Evolutionary conservation across 345 rosid species (phyloP), one percentile per base, ranked within the genome.

Genomic region (Melaleuca alternifolia): DNA sequence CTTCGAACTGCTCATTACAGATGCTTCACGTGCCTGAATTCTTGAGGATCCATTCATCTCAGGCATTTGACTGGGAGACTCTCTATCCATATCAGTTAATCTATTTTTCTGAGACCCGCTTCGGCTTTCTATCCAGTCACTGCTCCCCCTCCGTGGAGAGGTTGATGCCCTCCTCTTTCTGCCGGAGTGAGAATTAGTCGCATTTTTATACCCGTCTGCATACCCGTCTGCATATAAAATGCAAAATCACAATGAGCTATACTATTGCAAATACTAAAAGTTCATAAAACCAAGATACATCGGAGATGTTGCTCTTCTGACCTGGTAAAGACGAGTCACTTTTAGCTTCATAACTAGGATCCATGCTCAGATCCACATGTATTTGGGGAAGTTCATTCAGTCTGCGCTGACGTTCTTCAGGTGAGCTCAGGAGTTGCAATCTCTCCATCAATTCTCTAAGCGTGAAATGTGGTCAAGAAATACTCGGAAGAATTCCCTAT

Each of bases 391-490:
- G 89, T 87, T 93, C 98, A 85, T 86, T 89, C 89, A 94, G 86
- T 91, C 95, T 93, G 85, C 95, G 92, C 87, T 94, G 94, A 48
- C 89, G 94, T 87, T 94, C 99, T 89, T 92, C 92, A 24, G 93
- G 93, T 37, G 98, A 96, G 77, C 91, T 89, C 88, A 97, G 91
- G 86, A 93, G 94, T 92, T 93, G 93, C 89, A 96, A 89, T 90
- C 94, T 96, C 92, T 94, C 98, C 30, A 94, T 87, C 85, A 89
- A 95, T 93, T 94, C 99, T 90, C 94, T 93, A 86, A 93, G 95
- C 92, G 99, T 96, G 92, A 90, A 93, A 85, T 87, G 89, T 82
- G 11, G 97, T 95, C 92, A 93, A 96, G 96, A 92, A 93, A 90
- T 51, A 83, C 76, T 28, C 37, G 16, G 48, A 46, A 62, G 56